Evolutionary conservation across 2,329 filamentous ascomycete genomes (phyloP), one percentile per base, ranked within the genome.

Genomic region (Ophiostoma tasmaniense): DNA sequence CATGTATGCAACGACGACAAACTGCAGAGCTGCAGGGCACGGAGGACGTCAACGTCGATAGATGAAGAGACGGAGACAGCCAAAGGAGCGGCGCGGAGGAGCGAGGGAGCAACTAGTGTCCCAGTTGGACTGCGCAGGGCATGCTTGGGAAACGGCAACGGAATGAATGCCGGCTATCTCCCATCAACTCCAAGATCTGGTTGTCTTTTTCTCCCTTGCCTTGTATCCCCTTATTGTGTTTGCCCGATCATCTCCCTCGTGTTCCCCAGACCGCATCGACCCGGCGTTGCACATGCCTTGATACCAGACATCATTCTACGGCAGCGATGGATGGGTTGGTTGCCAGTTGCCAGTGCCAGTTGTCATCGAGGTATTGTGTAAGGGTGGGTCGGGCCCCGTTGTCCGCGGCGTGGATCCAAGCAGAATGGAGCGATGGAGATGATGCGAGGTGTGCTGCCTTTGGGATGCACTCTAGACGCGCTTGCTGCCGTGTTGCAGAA

Each of bases 401-500:
- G 55, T 61, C 25, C 55, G 25, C 22, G 55, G 55, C 14, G 22
- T 17, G 55, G 55, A 61, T 61, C 55, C 55, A 61, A 3, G 17
- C n/a, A 52, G 3, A 25, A 10, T n/a, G 11, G 45, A 37, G 20
- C 10, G n/a, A 55, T 25, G 22, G 22, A 20, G n/a, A 55, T 55
- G 25, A 61, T 33, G 55, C 42, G 42, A 45, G 17, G 42, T n/a
- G 20, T 20, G 17, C 42, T 45, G 42, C 42, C 55, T 33, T 20
- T 13, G 13, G 3, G 55, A 22, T 59, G 55, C 55, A 61, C 55
- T 25, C 25, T 55, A 11, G 50, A 14, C 50, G 50, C n/a, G 22
- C 50, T 55, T 61, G 55, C 25, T 17, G 37, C 64, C 22, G 64
- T 65, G 64, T 20, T 45, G 64, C 64, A 65, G 37, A 25, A 45